Percentiles rank a stretch among this genome's conserved stretches.
Evolutionary conservation across 371 early-diverging fungal genomes (phyloP).

Genomic region (Fennellomyces sp.): DNA sequence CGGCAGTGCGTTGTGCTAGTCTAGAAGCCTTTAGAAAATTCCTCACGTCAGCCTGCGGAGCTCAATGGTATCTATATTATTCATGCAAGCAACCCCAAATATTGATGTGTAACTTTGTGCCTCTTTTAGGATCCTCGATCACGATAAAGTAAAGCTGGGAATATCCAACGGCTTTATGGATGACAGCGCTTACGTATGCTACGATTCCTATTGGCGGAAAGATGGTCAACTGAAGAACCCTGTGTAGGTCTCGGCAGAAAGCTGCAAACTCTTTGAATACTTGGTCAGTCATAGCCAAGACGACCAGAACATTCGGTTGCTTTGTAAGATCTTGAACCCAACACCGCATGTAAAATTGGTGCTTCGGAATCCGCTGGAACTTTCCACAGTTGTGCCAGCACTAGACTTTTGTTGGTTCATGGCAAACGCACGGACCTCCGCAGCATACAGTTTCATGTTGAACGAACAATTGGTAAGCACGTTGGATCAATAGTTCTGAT

Average conservation of each 20-base stretch:
- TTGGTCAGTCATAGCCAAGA: neutral
- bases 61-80: conserved; percentile 16
- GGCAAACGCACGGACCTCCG: conserved; percentile 13
- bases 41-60: conserved; percentile 16
- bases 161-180: conserved; percentile 32
- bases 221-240: too few relatives aligned
- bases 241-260: neutral
- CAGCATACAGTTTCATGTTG: conserved; percentile 21
- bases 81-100: neutral
- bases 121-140: conserved; percentile 23
- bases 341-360: conserved; percentile 17
- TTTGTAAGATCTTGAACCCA: conserved; percentile 23
- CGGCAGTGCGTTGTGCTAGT: conserved; percentile 36
- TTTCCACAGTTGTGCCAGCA: conserved; percentile 10
- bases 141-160: conserved; percentile 17
- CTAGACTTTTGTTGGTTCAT: conserved; percentile 44
- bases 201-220: too few relatives aligned
- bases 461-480: conserved; percentile 25
- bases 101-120: neutral
- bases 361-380: neutral
- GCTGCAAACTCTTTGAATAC: neutral
- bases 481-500: neutral
- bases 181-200: conserved; percentile 34
- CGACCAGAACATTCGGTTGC: neutral
- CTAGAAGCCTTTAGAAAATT: conserved; percentile 35